Conservation (phyloP, 2,329 filamentous ascomycete genomes). For the Ascochyta koolunga region DNA sequence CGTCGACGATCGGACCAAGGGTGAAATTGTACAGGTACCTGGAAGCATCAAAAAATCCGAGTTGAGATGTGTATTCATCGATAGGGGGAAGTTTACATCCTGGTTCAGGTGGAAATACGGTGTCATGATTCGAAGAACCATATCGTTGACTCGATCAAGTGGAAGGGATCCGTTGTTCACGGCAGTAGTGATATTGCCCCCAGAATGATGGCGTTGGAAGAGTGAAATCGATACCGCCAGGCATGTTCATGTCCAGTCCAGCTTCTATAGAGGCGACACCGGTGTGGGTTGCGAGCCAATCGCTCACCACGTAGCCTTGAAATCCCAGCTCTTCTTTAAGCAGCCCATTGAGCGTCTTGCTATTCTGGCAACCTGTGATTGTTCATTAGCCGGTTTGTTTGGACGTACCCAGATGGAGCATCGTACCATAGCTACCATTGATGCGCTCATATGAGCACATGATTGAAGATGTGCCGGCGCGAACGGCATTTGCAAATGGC, state of each 20-base stretch:
- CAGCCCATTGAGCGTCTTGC: conserved; percentile 55
- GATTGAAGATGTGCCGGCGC: conserved; percentile 62
- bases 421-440: conserved; percentile 28
- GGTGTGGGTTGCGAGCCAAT: conserved; percentile 40
- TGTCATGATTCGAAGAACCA: conserved; percentile 54
- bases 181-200: conserved; percentile 45
- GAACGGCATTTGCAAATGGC: conserved; percentile 68
- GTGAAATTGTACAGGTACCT: conserved; percentile 39
- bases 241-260: conserved; percentile 58
- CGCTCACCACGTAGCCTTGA: conserved; percentile 54
- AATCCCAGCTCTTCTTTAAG: conserved; percentile 60
- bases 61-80: conserved; percentile 35
- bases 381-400: background rate
- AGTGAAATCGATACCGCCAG: conserved; percentile 37
- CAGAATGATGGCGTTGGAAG: conserved; percentile 35
- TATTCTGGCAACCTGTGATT: conserved; percentile 37
- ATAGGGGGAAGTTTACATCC: conserved; percentile 44
- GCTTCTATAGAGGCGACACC: conserved; percentile 53
- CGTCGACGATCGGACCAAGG: conserved; percentile 44
- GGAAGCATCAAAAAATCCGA: conserved; percentile 29
- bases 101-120: conserved; percentile 53
- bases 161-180: conserved; percentile 50
- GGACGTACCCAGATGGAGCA: no score
- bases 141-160: conserved; percentile 51
- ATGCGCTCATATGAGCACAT: conserved; percentile 62